Base-by-base conservation (phyloP, 345 rosid species). In the Aegle marmelos region DNA sequence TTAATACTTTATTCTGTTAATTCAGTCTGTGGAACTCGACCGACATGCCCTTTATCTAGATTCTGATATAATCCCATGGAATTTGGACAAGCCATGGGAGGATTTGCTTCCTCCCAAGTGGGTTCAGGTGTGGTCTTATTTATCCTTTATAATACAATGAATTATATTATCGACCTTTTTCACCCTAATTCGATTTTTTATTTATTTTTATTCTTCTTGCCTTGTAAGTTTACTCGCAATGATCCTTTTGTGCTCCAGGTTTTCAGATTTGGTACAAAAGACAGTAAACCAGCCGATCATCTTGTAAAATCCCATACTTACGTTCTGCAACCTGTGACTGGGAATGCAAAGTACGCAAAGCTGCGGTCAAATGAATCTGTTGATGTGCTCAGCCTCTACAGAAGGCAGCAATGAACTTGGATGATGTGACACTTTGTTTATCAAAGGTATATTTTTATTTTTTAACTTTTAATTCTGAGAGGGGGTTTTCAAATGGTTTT, bases 41-140 rank as follows among this genome's bases (percentile, higher is more conserved):
- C 90, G 84, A 82, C 97, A 94, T 82, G 99, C 99, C 61, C 56
- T 96, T 74, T 96, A 96, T 85, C 89, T 96, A 78, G 98, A 96
- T 86, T 94, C 98, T 58, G 94, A 94, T 87, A 89, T 92, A 76
- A 73, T 89, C 45, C 92, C 98, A 9, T 96, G 99, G 99, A 84
- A 84, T 82, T 82, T 94, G 68, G 87, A 91, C 82, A 88, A 89
- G 82, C 90, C 87, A 72, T 96, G 99, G 99, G 91, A 88, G 83
- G 88, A 89, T 79, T 90, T 96, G 85, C 90, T 80, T 86, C 99
- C 99, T 82, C 83, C 83, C 28, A 97, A 92, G 86, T 96, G 98
- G 99, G 89, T 85, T 80, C 98, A 94, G 99, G 99, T 94, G 72
- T 53, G 66, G 11, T 74, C 30, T 24, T 70, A 7, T 54, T 13